Evolutionary conservation across 2,329 filamentous ascomycete species (phyloP), one percentile per base, ranked within the genome.

Genomic region (Rhynchosporium graminicola): DNA sequence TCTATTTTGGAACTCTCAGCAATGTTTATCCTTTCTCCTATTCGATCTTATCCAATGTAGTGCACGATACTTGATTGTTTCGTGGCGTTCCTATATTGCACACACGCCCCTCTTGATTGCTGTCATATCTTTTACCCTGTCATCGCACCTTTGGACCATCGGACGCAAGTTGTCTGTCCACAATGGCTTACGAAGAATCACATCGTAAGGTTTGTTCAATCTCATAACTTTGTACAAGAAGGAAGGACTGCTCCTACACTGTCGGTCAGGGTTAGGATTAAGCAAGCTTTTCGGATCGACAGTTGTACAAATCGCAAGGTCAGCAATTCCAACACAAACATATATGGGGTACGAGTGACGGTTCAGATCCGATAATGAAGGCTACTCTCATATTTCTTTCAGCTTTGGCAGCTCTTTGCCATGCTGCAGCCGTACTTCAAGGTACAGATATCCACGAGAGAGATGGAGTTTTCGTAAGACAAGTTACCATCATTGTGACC

Each of bases 1-100:
- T 66, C 67, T 68, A 67, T 69, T 67, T 65, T 65, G 9, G 52
- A 65, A 48, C 42, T 8, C 36, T n/a, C 40, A 31, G 52, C 4
- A 29, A 57, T 15, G 15, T 59, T 69, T 64, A 59, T 42, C 60
- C 58, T 40, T 31, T 64, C 40, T 26, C 45, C 58, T 63, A 31
- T 38, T 63, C 48, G 29, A 60, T 29, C 56, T 67, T 63, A 63
- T 62, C 66, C 51, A 54, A 54, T 54, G 33, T 33, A 13, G 20
- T 54, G 10, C 36, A 10, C 3, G 62, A 55, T 62, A 43, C 46
- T 65, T 64, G 58, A 68, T 68, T 63, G 51, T n/a, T 29, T 60
- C 64, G 38, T 59, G 48, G 52, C 38, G 33, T 43, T 38, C 48
- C n/a, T 15, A 47, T 57, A 61, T 61, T 61, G 51, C 43, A 40